Conservation (phyloP, 75 land plant genomes). For the Picea sitchensis region DNA sequence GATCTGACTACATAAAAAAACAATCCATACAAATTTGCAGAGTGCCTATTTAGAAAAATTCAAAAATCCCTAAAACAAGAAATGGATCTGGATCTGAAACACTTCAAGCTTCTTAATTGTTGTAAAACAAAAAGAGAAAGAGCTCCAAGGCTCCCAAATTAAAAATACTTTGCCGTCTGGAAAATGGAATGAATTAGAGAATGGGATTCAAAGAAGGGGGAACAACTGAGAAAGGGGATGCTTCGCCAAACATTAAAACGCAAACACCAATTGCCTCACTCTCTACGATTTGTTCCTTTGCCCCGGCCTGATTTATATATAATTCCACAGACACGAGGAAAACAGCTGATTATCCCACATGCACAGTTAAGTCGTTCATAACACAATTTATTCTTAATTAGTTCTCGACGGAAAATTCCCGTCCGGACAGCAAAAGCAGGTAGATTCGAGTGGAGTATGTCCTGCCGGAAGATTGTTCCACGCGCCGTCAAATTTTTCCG, state of each 20-base stretch:
- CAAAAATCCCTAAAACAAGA: not conserved
- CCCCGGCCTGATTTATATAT: not conserved
- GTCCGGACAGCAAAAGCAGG: not conserved
- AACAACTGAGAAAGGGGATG: constrained; percentile 1
- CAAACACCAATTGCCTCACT: not conserved
- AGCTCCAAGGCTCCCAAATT: not conserved
- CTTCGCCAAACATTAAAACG: not conserved
- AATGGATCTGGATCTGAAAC: constrained; percentile 4
- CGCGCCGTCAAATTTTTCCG: not conserved
- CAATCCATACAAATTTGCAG: not conserved
- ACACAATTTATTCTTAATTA: not conserved
- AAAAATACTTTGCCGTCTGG: not conserved
- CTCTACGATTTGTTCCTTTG: not conserved
- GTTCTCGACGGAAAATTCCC: not conserved
- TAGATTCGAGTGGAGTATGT: not conserved
- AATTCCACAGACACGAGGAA: not conserved
- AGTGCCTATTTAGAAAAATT: not conserved
- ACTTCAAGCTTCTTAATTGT: not conserved
- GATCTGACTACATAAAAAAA: not conserved
- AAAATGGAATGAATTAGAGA: constrained; percentile 5
- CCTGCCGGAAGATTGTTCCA: not conserved
- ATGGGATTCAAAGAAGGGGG: constrained; percentile 14
- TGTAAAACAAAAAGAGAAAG: not conserved
- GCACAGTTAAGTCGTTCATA: not conserved
- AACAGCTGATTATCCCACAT: too few relatives aligned